Conservation (phyloP, 257 asterid species). For the Jacaranda copaia region DNA sequence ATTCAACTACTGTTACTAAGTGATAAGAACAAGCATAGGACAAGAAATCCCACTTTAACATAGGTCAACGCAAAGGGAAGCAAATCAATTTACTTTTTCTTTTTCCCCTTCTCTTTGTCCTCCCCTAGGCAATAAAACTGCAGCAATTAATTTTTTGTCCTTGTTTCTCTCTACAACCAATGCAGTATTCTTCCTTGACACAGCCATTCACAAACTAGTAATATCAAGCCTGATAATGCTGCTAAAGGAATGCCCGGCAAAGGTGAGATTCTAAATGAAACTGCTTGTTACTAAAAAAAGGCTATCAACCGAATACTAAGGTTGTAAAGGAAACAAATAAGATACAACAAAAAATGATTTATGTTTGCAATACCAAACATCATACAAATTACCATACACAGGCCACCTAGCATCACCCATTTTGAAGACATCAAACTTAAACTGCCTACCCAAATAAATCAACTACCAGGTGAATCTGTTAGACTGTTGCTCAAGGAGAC, state of each 20-base stretch:
- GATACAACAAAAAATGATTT: not conserved
- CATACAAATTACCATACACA: not conserved
- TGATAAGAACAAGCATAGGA: not conserved
- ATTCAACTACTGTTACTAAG: not conserved
- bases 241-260: not conserved
- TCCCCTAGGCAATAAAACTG: not conserved
- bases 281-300: not conserved
- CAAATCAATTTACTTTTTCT: not conserved
- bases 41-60: conserved; percentile 3
- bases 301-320: not conserved
- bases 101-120: not conserved
- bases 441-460: not conserved
- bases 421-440: not conserved
- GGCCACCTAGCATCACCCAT: not conserved
- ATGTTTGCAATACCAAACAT: conserved; percentile 14
- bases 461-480: not conserved
- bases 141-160: not conserved
- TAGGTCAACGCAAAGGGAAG: conserved; percentile 3
- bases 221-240: not conserved
- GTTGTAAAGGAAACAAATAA: not conserved
- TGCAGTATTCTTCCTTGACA: not conserved
- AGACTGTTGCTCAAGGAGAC: not conserved
- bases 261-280: conserved; percentile 4
- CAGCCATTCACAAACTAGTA: not conserved
- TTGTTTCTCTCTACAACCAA: not conserved